Percentiles rank a stretch among this genome's conserved stretches.
phyloP scores from a whole-genome alignment of 192 early-diverging fungal genomes.

The Linnemannia zychae region DNA sequence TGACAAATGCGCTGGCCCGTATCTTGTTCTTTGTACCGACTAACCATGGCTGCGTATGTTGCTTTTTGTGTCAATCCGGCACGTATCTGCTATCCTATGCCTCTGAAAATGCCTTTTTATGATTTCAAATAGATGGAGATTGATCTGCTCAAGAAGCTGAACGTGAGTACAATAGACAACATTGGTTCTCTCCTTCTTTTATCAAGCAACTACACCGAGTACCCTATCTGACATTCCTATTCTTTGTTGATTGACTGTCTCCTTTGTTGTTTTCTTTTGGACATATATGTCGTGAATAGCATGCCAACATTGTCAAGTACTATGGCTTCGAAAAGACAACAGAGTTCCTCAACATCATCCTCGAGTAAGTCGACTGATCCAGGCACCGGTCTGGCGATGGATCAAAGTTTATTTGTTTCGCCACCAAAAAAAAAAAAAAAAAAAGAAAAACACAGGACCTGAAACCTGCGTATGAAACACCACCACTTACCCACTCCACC shows the following conservation, averaged over 20 bases:
- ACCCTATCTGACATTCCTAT: background rate
- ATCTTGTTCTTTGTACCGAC: background rate
- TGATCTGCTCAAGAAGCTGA: slow-evolving; percentile 61
- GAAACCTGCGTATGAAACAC: background rate
- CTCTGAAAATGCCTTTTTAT: background rate
- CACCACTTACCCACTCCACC: background rate
- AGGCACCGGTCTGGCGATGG: background rate
- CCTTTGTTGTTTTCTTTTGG: background rate
- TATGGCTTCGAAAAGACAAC: slow-evolving; percentile 82
- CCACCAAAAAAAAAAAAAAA: background rate
- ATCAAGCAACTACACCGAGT: background rate
- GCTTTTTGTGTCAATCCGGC: background rate
- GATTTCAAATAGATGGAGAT: slow-evolving; percentile 64
- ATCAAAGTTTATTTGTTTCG: background rate
- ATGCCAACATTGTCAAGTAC: slow-evolving; percentile 77
- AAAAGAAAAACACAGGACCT: background rate
- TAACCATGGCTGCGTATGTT: background rate
- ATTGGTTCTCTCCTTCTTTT: background rate
- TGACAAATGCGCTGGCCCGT: background rate
- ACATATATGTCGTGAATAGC: slow-evolving; percentile 36
- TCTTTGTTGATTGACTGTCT: background rate
- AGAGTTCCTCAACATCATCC: slow-evolving; percentile 83
- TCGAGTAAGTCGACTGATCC: slow-evolving; percentile 76
- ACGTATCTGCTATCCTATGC: too few relatives aligned
- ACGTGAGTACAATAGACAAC: slow-evolving; percentile 48